Base-by-base conservation (phyloP, 2,329 filamentous ascomycete species). In the Dendryphion nanum region DNA sequence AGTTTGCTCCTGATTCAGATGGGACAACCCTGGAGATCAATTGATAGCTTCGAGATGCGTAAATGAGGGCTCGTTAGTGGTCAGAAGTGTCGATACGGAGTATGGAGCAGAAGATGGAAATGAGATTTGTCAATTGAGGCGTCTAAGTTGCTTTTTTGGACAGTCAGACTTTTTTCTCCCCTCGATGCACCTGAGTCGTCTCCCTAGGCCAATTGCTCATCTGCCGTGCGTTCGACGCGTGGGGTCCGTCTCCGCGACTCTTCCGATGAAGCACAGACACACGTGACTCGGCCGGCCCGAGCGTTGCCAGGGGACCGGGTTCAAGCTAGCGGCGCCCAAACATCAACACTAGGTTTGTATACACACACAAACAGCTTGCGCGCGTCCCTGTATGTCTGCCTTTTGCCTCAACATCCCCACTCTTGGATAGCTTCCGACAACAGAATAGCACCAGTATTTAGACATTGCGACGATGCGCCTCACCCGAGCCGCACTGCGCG, bases 401-500 rank as follows among this genome's bases (percentile, higher is more conserved):
- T 53, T 40, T 28, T 19, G 34, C 33, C 38, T 37, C 30, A 38
- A 37, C 42, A 48, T 42, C 41, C 17, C 34, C 40, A 36, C 18
- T 34, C 18, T 30, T 31, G 35, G n/a, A 42, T 19, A 34, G 18
- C 38, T 35, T 15, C 13, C 23, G 10, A 17, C 14, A 5, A 21
- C 18, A 4, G 17, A 30, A 19, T 29, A 31, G 14, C 26, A 18
- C 18, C 34, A 30, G n/a, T 30, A 18, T 42, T 24, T 38, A 14
- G 4, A 21, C n/a, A 18, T 34, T 38, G 44, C 33, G 30, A 53
- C 42, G 24, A 67, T 66, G 63, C 69, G 70, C 58, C 57, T 72
- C 44, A 73, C 70, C 38, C 66, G 70, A 41, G 67, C 69, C 23
- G 64, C 65, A 32, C 57, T 64, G 47, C 59, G 68, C 53, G 65